These are phyloP conservation scores for Helotiales sp. DNA, from an alignment of 2,329 filamentous ascomycete genomes.

Conservation along the genomic window DNA sequence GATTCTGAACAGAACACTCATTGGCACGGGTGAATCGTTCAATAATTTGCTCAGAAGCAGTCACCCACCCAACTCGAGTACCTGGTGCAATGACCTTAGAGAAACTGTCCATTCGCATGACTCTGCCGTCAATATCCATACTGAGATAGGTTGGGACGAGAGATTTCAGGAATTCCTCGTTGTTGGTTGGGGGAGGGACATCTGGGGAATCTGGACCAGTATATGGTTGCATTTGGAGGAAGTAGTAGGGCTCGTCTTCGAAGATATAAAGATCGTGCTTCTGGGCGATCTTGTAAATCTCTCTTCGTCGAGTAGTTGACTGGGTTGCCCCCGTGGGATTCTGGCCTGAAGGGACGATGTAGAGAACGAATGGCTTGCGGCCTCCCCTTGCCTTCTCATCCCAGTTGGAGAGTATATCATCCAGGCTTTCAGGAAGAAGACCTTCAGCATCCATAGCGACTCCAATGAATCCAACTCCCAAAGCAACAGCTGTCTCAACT, in stretches of 20 bases:
- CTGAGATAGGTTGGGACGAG: conserved; percentile 78
- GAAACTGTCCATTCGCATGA: conserved; percentile 90
- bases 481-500: conserved; percentile 66
- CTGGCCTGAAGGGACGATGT: conserved; percentile 75
- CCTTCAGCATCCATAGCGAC: conserved; percentile 71
- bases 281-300: conserved; percentile 68
- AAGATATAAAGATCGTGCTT: conserved; percentile 74
- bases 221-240: conserved; percentile 69
- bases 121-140: conserved; percentile 84
- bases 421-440: conserved; percentile 64
- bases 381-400: conserved; percentile 59
- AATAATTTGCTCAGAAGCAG: conserved; percentile 81
- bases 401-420: conserved; percentile 69
- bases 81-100: conserved; percentile 90
- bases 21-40: conserved; percentile 82
- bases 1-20: conserved; percentile 78
- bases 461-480: conserved; percentile 64
- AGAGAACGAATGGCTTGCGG: conserved; percentile 69
- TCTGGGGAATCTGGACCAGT: conserved; percentile 50
- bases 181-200: conserved; percentile 59
- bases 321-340: conserved; percentile 79
- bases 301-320: conserved; percentile 59
- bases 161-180: conserved; percentile 68
- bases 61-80: conserved; percentile 85
- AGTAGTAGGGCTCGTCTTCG: conserved; percentile 79